These are phyloP conservation scores for Lenzites betulinus DNA, from an alignment of 768 basidiomycete species.

Conservation along the genomic window DNA sequence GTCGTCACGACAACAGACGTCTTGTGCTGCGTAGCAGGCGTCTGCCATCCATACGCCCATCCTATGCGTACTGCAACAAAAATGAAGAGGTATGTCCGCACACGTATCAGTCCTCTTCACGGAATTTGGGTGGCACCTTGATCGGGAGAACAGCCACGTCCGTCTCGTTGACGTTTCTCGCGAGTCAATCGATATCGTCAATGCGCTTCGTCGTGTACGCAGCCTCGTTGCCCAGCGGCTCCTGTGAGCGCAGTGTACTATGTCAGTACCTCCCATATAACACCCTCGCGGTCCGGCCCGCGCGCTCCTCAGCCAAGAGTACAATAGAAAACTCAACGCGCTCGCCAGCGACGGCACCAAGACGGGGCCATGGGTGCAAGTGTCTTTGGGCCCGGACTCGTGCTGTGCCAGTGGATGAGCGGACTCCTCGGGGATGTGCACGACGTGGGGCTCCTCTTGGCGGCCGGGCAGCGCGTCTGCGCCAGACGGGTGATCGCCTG, in stretches of 20 bases:
- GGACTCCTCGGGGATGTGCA: slow-evolving; percentile 26
- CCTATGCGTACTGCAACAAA: no score
- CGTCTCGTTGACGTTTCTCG: slow-evolving; percentile 45
- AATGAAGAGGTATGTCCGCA: no score
- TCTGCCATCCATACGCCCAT: no score
- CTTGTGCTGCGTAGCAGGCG: no score
- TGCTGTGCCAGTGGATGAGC: slow-evolving; percentile 10
- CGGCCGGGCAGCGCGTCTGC: slow-evolving; percentile 28
- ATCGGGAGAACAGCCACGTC: slow-evolving; percentile 51
- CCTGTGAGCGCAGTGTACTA: neutral
- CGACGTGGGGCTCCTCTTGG: slow-evolving; percentile 24
- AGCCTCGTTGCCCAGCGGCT: slow-evolving; percentile 9
- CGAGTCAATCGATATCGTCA: slow-evolving; percentile 48
- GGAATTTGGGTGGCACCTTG: no score
- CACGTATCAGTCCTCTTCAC: no score
- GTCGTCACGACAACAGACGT: no score
- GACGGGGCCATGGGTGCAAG: neutral
- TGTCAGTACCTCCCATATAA: no score
- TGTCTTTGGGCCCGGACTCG: slow-evolving; percentile 9
- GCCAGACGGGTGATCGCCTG: slow-evolving; percentile 22
- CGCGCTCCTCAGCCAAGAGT: slow-evolving; percentile 45
- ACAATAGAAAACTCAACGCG: slow-evolving; percentile 47
- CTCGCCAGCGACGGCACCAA: slow-evolving; percentile 36
- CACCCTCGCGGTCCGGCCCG: neutral
- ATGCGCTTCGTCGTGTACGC: slow-evolving; percentile 8